Evolutionary conservation across 1,139 yeast species (phyloP).

Genomic region (Trichomonascaceae sp.): DNA sequence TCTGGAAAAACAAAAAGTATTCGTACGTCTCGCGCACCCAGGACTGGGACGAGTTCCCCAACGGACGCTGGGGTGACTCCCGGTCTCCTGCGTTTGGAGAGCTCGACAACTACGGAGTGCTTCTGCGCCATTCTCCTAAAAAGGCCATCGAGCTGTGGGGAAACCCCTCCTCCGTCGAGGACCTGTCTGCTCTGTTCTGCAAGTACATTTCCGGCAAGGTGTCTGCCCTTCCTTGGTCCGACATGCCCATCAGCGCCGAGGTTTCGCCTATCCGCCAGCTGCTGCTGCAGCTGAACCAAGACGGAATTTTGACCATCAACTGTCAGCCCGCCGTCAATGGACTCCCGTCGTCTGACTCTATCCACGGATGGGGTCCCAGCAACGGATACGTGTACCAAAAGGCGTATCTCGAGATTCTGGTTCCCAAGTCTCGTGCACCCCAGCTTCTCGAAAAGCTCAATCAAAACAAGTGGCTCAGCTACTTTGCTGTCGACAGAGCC

Average conservation of each 20-base stretch:
- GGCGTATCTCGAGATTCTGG: constrained; percentile 74
- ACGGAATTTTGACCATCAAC: constrained; percentile 70
- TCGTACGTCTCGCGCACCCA: constrained; percentile 84
- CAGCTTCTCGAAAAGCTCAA: constrained; percentile 34
- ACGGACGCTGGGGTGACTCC: constrained; percentile 93
- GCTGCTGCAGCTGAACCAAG: constrained; percentile 47
- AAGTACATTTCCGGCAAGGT: constrained; percentile 58
- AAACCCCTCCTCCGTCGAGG: constrained; percentile 45
- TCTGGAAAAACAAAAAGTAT: constrained; percentile 91
- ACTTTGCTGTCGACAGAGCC: constrained; percentile 57
- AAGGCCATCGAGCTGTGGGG: constrained; percentile 86
- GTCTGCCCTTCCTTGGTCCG: constrained; percentile 88
- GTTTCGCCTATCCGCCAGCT: constrained; percentile 48
- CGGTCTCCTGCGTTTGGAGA: constrained; percentile 92
- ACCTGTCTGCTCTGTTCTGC: constrained; percentile 49
- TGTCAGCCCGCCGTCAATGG: constrained; percentile 95
- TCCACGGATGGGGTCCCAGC: constrained; percentile 92
- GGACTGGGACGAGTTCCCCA: constrained; percentile 91
- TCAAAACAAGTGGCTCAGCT: constrained; percentile 44
- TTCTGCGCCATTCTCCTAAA: constrained; percentile 38
- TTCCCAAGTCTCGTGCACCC: constrained; percentile 44
- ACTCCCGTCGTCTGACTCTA: constrained; percentile 50
- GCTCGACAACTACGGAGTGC: constrained; percentile 48
- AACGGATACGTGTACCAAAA: constrained; percentile 90
- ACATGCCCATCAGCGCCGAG: constrained; percentile 73